These are phyloP conservation scores for Sugiyamaella smithiae DNA, from an alignment of 805 yeast genomes.

Conservation along the genomic window DNA sequence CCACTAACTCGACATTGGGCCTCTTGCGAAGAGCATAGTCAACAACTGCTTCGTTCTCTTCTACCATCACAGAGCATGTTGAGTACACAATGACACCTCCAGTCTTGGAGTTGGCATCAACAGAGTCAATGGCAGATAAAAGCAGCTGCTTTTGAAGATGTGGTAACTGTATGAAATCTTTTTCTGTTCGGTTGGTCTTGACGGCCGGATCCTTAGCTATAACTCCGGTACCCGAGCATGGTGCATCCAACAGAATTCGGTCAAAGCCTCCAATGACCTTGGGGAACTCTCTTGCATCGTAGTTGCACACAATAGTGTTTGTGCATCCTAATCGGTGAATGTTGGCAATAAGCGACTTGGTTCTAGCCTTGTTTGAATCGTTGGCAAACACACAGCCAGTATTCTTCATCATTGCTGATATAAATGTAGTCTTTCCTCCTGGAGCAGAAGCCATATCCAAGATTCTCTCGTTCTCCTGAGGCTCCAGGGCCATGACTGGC, in stretches of 20 bases:
- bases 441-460: constrained; percentile 99
- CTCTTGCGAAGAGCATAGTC: constrained; percentile 95
- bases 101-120: constrained; percentile 85
- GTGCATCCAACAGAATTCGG: constrained; percentile 92
- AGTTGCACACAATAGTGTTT: constrained; percentile 93
- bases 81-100: constrained; percentile 96
- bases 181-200: constrained; percentile 88
- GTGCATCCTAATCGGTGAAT: constrained; percentile 96
- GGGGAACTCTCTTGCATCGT: constrained; percentile 98
- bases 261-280: constrained; percentile 98
- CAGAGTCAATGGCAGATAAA: constrained; percentile 94
- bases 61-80: constrained; percentile 97
- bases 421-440: constrained; percentile 96
- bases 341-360: constrained; percentile 93
- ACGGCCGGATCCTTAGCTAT: constrained; percentile 96
- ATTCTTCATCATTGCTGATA: constrained; percentile 95
- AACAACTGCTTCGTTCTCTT: constrained; percentile 98
- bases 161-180: constrained; percentile 94
- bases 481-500: constrained; percentile 96
- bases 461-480: constrained; percentile 94
- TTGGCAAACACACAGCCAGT: constrained; percentile 97
- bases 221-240: constrained; percentile 99
- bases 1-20: constrained; percentile 93
- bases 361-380: constrained; percentile 94
- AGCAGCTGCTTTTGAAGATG: constrained; percentile 93